Percentiles rank a stretch among this genome's conserved stretches.
These are phyloP conservation scores for Scutellaria barbata DNA, from an alignment of 257 asterid genomes.

Conservation along the genomic window DNA sequence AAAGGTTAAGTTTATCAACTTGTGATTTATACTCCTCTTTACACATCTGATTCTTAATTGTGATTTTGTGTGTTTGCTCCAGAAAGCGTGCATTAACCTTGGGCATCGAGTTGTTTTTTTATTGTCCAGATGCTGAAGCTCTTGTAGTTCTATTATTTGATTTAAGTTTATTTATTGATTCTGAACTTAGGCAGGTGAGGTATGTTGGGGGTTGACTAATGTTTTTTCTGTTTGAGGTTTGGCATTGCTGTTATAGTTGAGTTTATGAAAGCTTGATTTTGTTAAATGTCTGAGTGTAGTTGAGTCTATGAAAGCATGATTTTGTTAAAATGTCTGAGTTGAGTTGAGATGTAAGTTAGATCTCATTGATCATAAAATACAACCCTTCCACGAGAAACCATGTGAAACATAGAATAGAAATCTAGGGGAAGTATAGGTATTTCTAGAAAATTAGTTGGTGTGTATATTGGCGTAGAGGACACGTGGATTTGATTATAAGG, in stretches of 20 bases:
- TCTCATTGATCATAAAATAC: not conserved
- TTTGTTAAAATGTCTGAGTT: not conserved
- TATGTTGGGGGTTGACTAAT: not conserved
- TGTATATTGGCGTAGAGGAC: not conserved
- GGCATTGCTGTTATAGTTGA: not conserved
- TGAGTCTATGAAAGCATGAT: too few species aligned
- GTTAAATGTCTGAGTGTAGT: not conserved
- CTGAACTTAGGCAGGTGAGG: not conserved
- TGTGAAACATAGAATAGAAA: not conserved
- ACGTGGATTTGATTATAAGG: not conserved
- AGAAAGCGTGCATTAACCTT: too few species aligned
- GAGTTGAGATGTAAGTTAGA: conserved; percentile 13
- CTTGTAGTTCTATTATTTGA: not conserved
- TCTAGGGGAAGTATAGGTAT: too few species aligned
- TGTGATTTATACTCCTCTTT: too few species aligned
- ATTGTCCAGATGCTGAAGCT: too few species aligned
- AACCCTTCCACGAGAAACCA: not conserved
- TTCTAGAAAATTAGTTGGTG: not conserved
- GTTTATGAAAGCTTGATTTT: conserved; percentile 8
- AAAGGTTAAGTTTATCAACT: too few species aligned
- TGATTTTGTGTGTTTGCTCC: too few species aligned
- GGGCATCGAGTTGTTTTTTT: too few species aligned
- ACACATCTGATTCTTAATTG: too few species aligned
- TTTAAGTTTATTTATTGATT: too few species aligned
- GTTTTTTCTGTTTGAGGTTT: not conserved